These are phyloP conservation scores for Apiospora phragmitis DNA, from an alignment of 2,329 filamentous ascomycete genomes.

Conservation along the genomic window DNA sequence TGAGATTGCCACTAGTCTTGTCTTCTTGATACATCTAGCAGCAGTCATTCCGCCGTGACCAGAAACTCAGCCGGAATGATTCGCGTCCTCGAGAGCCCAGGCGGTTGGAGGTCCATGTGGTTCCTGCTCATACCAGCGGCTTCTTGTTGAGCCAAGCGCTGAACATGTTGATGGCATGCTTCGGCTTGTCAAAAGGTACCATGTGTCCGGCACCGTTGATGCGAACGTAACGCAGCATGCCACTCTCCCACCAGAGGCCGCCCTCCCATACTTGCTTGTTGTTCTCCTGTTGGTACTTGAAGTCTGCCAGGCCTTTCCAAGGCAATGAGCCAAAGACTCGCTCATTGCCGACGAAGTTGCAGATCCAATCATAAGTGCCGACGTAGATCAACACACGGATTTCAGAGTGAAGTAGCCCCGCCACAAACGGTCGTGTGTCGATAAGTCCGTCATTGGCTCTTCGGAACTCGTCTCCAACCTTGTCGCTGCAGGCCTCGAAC, in stretches of 20 bases:
- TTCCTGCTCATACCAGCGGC: neutral
- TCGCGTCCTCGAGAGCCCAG: neutral
- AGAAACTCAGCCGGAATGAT: neutral
- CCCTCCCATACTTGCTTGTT: constrained; percentile 14
- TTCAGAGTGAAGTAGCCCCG: constrained; percentile 35
- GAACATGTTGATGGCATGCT: constrained; percentile 8
- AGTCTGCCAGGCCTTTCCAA: constrained; percentile 24
- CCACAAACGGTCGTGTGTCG: constrained; percentile 33
- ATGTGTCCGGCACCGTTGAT: constrained; percentile 13
- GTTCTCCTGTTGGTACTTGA: constrained; percentile 15
- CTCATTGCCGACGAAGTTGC: constrained; percentile 39
- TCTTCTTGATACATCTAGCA: neutral
- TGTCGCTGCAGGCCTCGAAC: constrained; percentile 15
- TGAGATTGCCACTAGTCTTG: neutral
- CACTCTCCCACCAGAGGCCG: constrained; percentile 20
- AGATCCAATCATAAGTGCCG: constrained; percentile 40
- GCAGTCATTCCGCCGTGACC: neutral
- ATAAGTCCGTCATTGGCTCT: constrained; percentile 31
- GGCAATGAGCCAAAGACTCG: constrained; percentile 20
- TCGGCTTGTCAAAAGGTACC: constrained; percentile 15
- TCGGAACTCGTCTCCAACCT: constrained; percentile 32
- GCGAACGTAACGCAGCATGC: constrained; percentile 19
- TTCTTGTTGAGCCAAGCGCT: constrained; percentile 3
- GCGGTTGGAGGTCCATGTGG: neutral
- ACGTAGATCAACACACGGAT: constrained; percentile 40